Base-by-base conservation (phyloP, 805 yeast genomes). In the Saturnispora quitensis region DNA sequence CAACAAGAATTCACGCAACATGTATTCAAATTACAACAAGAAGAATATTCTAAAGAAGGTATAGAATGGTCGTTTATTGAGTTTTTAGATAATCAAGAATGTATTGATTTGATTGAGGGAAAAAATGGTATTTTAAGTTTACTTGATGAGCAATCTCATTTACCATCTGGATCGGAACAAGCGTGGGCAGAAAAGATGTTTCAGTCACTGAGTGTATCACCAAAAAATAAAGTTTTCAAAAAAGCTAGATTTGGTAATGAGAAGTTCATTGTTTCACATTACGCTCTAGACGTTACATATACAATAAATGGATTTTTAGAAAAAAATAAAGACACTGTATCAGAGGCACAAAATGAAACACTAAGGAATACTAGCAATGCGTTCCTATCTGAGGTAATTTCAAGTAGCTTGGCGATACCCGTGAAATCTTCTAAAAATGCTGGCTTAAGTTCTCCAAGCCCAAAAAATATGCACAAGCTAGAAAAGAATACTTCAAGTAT, bases 1-100 rank as follows among this genome's bases (percentile, higher is more conserved):
- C 98, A 91, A 69, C 98, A 91, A 69, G 97, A 91, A 67, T 91
- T 91, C 69, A 91, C 91, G 61, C 97, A 89, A 72, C 97, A 91
- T 62, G 97, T 91, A 47, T 91, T 91, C 78, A 91, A 93, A 66
- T 76, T 93, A 54, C 98, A 91, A 66, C 99, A 91, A 72, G 96
- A 90, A 63, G 99, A 91, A 64, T 91, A 91, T 65, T 76, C 89
- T 48, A 80, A 78, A 53, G 98, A 91, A 71, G 86, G 89, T 62
- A 90, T 91, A 55, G 93, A 90, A 67, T 91, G 99, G 99, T 84
- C 91, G 7, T 91, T 91, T 62, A 93, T 91, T 60, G 97, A 89
- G 62, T 91, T 89, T 63, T 81, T 93, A 48, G 99, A 91, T 66
- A 91, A 91, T 67, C 97, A 93, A 73, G 97, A 97, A 3, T 93